phyloP scores from a whole-genome alignment of 768 basidiomycete species.

The Boletus tylopilopsis region DNA sequence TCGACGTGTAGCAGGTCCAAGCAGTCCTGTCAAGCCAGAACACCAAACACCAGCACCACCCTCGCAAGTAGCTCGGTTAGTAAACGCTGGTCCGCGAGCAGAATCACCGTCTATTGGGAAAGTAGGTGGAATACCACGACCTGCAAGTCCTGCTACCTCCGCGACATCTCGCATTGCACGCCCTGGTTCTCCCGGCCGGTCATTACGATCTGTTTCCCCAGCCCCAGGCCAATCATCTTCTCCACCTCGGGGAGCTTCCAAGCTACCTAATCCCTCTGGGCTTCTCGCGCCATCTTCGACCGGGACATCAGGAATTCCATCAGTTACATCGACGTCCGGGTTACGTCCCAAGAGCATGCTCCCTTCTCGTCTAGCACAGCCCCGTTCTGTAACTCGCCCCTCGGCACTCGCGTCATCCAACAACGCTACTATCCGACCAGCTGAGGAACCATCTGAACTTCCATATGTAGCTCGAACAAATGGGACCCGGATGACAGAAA shows the following conservation, averaged over 20 bases:
- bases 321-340: conserved; percentile 35
- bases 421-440: conserved; percentile 19
- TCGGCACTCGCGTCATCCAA: conserved; percentile 17
- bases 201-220: conserved; percentile 37
- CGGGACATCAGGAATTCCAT: conserved; percentile 26
- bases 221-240: conserved; percentile 44
- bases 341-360: conserved; percentile 62
- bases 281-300: conserved; percentile 7
- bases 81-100: conserved; percentile 42
- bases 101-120: conserved; percentile 45
- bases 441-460: conserved; percentile 30
- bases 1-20: conserved; percentile 73
- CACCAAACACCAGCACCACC: conserved; percentile 42
- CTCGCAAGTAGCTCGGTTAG: conserved; percentile 54
- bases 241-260: conserved; percentile 41
- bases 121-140: conserved; percentile 42
- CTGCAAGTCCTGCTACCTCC: conserved; percentile 45
- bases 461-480: conserved; percentile 24
- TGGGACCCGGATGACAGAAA: conserved; percentile 12
- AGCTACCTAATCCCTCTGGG: conserved; percentile 35
- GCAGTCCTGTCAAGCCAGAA: conserved; percentile 37
- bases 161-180: conserved; percentile 39
- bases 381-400: conserved; percentile 44
- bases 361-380: conserved; percentile 71
- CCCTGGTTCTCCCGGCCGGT: conserved; percentile 39